Evolutionary conservation across 768 basidiomycete species (phyloP).

Genomic region (Butyriboletus loyo): DNA sequence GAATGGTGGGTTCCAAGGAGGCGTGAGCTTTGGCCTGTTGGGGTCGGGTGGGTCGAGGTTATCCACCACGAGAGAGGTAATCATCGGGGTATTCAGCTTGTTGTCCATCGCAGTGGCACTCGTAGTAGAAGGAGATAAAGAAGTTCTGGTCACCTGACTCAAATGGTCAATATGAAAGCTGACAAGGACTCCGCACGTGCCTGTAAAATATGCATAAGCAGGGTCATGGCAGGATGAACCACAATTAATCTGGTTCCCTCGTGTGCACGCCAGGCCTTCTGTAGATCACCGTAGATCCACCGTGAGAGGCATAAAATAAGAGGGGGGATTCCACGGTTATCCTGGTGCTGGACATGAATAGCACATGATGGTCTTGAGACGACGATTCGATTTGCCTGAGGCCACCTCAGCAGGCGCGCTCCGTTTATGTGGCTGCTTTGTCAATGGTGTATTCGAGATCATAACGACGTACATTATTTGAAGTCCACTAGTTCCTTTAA

Average conservation of each 20-base stretch:
- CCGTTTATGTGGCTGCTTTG: not conserved
- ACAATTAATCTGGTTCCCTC: not conserved
- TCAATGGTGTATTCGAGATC: not conserved
- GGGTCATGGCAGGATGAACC: not conserved
- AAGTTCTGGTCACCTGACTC: conserved; percentile 4
- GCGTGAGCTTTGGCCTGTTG: not conserved
- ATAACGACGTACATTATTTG: not conserved
- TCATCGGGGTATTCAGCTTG: not conserved
- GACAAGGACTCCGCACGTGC: conserved; percentile 7
- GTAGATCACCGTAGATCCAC: not conserved
- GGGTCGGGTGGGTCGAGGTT: not conserved
- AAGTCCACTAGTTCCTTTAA: too few species aligned
- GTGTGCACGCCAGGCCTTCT: not conserved
- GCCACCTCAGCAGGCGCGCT: not conserved
- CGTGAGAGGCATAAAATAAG: not conserved
- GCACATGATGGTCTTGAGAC: not conserved
- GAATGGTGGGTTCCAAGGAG: conserved; percentile 11
- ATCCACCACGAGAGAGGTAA: conserved; percentile 8
- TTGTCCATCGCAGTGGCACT: conserved; percentile 13
- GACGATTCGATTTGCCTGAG: not conserved
- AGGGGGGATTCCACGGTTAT: not conserved
- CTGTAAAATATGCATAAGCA: not conserved
- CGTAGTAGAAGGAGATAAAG: conserved; percentile 2
- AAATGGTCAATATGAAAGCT: not conserved
- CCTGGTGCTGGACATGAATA: not conserved